Conservation (phyloP, 208 protist genomes). For the Trichomonas vaginalis region DNA sequence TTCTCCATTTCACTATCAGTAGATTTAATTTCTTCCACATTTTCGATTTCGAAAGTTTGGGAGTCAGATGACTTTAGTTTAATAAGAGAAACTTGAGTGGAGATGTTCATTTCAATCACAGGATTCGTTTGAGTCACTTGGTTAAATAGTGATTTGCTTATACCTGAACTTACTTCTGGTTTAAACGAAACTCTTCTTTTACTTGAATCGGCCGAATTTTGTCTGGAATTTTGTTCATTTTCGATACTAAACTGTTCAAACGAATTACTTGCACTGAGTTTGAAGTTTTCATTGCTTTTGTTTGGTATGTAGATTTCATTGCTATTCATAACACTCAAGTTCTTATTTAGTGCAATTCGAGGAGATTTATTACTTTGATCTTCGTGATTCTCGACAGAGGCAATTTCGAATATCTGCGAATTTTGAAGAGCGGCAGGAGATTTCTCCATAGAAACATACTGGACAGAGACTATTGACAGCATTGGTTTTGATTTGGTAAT, state of each 20-base stretch:
- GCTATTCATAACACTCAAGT: not conserved
- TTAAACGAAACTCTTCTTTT: not conserved
- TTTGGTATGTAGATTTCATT: not conserved
- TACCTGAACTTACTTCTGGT: not conserved
- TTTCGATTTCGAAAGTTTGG: not conserved
- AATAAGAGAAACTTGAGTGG: not conserved
- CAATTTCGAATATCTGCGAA: not conserved
- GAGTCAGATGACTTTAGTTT: not conserved
- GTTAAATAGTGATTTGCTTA: not conserved
- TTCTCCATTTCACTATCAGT: too few relatives aligned
- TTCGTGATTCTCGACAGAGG: not conserved
- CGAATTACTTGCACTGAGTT: not conserved
- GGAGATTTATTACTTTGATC: not conserved
- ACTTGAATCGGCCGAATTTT: not conserved
- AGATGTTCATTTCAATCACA: not conserved
- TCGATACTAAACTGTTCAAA: not conserved
- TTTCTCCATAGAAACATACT: not conserved
- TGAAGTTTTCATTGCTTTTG: not conserved
- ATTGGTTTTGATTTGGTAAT: not conserved
- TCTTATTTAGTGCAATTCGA: too few relatives aligned
- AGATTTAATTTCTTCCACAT: too few relatives aligned
- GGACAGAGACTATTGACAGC: not conserved
- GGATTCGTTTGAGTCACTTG: not conserved
- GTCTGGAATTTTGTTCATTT: not conserved
- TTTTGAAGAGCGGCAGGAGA: not conserved